These are phyloP conservation scores for Vitis hybrid DNA, from an alignment of 177 flowering plant genomes.

Conservation along the genomic window DNA sequence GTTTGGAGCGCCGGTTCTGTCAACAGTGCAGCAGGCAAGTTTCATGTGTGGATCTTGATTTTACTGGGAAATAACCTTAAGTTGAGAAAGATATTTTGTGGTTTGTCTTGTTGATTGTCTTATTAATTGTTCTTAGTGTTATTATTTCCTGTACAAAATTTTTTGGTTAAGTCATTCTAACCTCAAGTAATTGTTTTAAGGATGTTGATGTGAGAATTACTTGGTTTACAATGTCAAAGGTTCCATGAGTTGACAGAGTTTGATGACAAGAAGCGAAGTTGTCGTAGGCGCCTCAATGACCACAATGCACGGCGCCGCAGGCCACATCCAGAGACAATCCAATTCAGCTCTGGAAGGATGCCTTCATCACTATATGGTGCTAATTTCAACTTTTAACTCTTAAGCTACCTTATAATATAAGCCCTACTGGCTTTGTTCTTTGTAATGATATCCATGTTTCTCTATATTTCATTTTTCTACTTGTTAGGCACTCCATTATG, in stretches of 20 bases:
- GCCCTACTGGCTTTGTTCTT: too few species aligned
- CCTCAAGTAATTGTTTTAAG: too few species aligned
- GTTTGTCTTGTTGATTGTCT: too few species aligned
- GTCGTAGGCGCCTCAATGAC: constrained; percentile 84
- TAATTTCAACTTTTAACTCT: constrained; percentile 1
- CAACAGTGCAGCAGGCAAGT: constrained; percentile 95
- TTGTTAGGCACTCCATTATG: too few species aligned
- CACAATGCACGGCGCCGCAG: constrained; percentile 96
- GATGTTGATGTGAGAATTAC: not conserved
- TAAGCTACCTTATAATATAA: not conserved
- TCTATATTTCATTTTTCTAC: too few species aligned
- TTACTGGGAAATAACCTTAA: too few species aligned
- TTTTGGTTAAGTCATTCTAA: too few species aligned
- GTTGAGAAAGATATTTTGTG: too few species aligned
- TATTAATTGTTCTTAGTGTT: too few species aligned
- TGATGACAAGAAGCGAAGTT: constrained; percentile 88
- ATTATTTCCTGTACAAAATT: too few species aligned
- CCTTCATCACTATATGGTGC: constrained; percentile 55
- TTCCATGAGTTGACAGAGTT: constrained; percentile 80
- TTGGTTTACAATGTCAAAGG: constrained; percentile 41
- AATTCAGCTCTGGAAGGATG: constrained; percentile 43
- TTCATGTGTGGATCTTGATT: not conserved
- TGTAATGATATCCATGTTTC: too few species aligned
- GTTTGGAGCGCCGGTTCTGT: constrained; percentile 81
- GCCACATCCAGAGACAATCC: constrained; percentile 58